Evolutionary conservation across 306 rosid genomes (phyloP), one percentile per base, ranked within the genome.

Genomic region (Styphnolobium japonicum): DNA sequence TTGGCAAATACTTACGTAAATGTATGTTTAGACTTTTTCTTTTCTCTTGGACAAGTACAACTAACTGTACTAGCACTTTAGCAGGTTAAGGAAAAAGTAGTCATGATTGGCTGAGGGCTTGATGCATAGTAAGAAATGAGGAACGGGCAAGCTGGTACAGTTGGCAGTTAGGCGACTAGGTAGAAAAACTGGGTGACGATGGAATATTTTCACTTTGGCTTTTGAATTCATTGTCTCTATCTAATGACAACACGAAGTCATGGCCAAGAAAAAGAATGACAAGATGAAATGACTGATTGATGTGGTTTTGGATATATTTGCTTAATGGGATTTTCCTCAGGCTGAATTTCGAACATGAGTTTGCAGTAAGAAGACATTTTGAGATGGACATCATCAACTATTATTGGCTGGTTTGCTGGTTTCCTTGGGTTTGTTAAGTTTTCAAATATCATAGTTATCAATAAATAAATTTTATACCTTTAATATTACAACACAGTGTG

Each of bases 341-440:
- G 57, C 64, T 40, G 63, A 45, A 83, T 79, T n/a, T n/a, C n/a
- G n/a, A n/a, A n/a, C n/a, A 77, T 83, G 76, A 76, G 27, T 69
- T 56, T 23, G 67, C 52, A 40, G 46, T 60, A 2, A 18, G 10
- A 7, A n/a, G 40, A 25, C 37, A 58, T 18, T 40, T 62, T 76
- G 22, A 29, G 51, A 81, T 61, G 55, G 67, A 81, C 71, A 71
- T 33, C 36, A 56, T 48, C 25, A 23, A 16, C 77, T 49, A 33
- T 37, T 48, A 75, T 77, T 74, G 36, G 67, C 72, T 62, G 70
- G 56, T 43, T 58, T n/a, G 3, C 1, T 36, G 37, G 11, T 29
- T 11, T 25, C 15, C 75, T 46, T 15, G 43, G 55, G 7, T 12
- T 12, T 27, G 27, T 51, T 1, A 2, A 37, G 27, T 11, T 39